Conservation (phyloP, 2,329 filamentous ascomycete species). For the Diaporthe destruens region DNA sequence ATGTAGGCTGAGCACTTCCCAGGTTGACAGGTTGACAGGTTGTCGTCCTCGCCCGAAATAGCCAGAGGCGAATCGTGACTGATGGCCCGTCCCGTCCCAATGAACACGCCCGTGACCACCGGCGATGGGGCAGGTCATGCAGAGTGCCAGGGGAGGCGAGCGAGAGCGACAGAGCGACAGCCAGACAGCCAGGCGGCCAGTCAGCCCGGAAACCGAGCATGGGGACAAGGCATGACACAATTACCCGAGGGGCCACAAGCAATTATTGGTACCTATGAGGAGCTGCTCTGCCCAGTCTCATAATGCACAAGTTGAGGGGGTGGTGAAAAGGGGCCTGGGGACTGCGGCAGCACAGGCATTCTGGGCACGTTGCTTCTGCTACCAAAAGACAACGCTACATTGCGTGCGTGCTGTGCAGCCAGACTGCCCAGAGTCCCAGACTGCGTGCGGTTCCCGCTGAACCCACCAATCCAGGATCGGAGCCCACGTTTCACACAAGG, state of each 20-base stretch:
- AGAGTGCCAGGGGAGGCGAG: conserved; percentile 30
- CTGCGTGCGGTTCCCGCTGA: conserved; percentile 10
- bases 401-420: conserved; percentile 2
- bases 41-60: conserved; percentile 7
- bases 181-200: conserved; percentile 3
- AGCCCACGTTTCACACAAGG: conserved; percentile 39
- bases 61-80: conserved; percentile 16
- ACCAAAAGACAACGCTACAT: neutral
- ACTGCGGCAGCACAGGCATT: conserved; percentile 8
- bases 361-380: conserved; percentile 22
- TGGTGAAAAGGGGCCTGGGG: conserved; percentile 24
- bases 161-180: conserved; percentile 1
- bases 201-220: conserved; percentile 4
- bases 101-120: neutral
- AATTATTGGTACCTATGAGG: conserved; percentile 31
- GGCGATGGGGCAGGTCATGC: conserved; percentile 21
- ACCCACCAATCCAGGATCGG: conserved; percentile 38
- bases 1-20: no score
- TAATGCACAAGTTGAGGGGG: conserved; percentile 32
- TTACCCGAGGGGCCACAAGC: conserved; percentile 36
- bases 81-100: conserved; percentile 21
- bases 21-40: neutral
- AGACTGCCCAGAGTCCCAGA: neutral
- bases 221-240: conserved; percentile 32
- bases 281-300: conserved; percentile 31